Evolutionary conservation across 1,284 basidiomycete genomes (phyloP).

Genomic region (Puccinia hordei): DNA sequence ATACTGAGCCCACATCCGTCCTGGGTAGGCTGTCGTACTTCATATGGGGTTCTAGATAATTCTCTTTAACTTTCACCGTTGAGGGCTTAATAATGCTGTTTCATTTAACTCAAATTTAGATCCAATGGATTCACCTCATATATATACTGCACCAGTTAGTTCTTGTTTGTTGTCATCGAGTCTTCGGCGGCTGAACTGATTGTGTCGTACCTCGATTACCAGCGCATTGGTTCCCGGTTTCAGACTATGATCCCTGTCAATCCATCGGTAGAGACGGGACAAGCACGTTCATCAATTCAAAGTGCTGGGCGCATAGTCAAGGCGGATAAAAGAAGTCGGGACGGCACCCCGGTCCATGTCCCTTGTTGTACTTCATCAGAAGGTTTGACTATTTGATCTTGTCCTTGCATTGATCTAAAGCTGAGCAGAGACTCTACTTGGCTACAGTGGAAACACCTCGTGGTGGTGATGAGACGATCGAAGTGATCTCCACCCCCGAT

Average conservation of each 20-base stretch:
- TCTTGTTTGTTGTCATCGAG: background rate
- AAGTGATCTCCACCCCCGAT: conserved; percentile 45
- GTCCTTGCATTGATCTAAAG: background rate
- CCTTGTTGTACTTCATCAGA: conserved; percentile 19
- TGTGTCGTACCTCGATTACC: background rate
- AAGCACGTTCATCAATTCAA: conserved; percentile 5
- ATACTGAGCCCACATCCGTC: conserved; percentile 46
- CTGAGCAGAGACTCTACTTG: background rate
- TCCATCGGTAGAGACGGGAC: conserved; percentile 4
- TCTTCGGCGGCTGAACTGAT: background rate
- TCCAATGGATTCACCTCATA: conserved; percentile 45
- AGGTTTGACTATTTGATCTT: conserved; percentile 31
- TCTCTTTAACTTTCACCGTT: background rate
- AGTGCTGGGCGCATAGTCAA: conserved; percentile 13
- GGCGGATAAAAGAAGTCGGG: conserved; percentile 39
- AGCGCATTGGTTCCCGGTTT: conserved; percentile 48
- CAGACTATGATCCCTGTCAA: conserved; percentile 37
- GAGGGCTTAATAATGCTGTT: background rate
- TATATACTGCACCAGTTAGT: conserved; percentile 49
- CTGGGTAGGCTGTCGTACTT: conserved; percentile 24
- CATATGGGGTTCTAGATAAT: background rate
- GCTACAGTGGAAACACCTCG: conserved; percentile 35
- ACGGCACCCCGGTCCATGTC: conserved; percentile 30
- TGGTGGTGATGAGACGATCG: conserved; percentile 48
- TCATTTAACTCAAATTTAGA: conserved; percentile 26